These are phyloP conservation scores for Baudoinia panamericana DNA, from an alignment of 495 filamentous ascomycete genomes.

Conservation along the genomic window DNA sequence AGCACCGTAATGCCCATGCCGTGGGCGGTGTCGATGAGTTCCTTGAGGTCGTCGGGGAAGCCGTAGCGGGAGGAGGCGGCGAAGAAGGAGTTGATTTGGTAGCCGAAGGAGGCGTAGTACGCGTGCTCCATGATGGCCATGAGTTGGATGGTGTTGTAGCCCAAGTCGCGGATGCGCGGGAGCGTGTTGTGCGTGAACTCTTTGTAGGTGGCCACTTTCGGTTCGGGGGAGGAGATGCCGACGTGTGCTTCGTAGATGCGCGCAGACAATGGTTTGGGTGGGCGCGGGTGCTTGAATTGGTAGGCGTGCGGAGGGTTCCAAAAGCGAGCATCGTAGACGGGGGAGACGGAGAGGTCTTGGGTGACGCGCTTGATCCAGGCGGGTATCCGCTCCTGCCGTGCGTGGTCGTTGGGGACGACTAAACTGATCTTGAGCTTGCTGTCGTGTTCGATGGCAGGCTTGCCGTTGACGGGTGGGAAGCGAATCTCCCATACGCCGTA, in stretches of 20 bases:
- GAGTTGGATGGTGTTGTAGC: conserved; percentile 95
- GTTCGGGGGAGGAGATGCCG: conserved; percentile 87
- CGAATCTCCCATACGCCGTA: conserved; percentile 85
- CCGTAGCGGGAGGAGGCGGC: conserved; percentile 94
- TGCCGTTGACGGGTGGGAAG: conserved; percentile 59
- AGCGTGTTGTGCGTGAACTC: conserved; percentile 90
- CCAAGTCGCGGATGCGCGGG: conserved; percentile 75
- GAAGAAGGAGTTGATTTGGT: conserved; percentile 98
- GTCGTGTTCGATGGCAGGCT: conserved; percentile 74
- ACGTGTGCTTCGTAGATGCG: conserved; percentile 97
- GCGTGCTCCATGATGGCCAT: conserved; percentile 99
- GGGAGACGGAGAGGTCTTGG: conserved; percentile 77
- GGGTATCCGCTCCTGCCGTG: conserved; percentile 71
- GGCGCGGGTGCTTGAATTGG: conserved; percentile 66
- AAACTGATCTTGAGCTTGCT: conserved; percentile 93
- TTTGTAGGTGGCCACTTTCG: conserved; percentile 80
- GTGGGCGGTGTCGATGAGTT: conserved; percentile 91
- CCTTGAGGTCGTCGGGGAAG: conserved; percentile 86
- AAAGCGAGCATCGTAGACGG: conserved; percentile 85
- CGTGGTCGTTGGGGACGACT: conserved; percentile 59
- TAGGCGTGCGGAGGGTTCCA: conserved; percentile 86
- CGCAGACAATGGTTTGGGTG: conserved; percentile 70
- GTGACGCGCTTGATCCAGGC: conserved; percentile 96
- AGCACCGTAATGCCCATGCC: conserved; percentile 82
- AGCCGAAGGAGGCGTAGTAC: conserved; percentile 97